Base-by-base conservation (phyloP, 2,329 filamentous ascomycete genomes). In the Apiospora arundinis region DNA sequence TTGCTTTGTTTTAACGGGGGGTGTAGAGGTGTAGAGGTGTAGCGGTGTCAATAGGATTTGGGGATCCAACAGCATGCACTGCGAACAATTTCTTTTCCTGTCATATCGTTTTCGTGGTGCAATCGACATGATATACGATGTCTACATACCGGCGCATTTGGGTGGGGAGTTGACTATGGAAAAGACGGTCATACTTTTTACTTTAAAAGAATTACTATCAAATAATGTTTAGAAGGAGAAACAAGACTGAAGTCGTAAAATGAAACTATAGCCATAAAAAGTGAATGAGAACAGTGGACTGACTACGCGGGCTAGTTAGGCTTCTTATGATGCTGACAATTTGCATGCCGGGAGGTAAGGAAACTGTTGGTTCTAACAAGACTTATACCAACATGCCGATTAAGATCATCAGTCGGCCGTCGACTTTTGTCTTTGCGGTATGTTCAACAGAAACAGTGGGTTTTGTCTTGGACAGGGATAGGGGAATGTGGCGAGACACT, bases 131-230 rank as follows among this genome's bases (percentile, higher is more conserved):
- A 40, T 23, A 63, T 37, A 63, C 21, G 28, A 12, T 21, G 28
- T 40, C 56, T 63, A 37, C 40, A 40, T 37, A 6, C 28, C 37
- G 28, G 56, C 32, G 32, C 40, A 63, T 40, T 7, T 32, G 56
- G 32, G 18, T 18, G 28, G 16, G 49, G 56, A 23, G 18, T 63
- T 60, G 28, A 37, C 52, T 40, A 11, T 21, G 28, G 49, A 32
- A 60, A 60, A 60, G 52, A 60, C 9, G 28, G 12, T 9, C 40
- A 32, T 63, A 63, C 32, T 32, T n/a, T 63, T 63, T 63, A 60
- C 25, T 40, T 2, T n/a, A 63, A 14, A 18, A 63, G 37, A 40
- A 40, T 3, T 4, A 18, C 32, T n/a, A 63, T 63, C 32, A 9
- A 40, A 63, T 63, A 63, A 63, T 63, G 56, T 63, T 21, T 63